phyloP scores from a whole-genome alignment of 164 flowering plant genomes.

The Vitis labrusca region DNA sequence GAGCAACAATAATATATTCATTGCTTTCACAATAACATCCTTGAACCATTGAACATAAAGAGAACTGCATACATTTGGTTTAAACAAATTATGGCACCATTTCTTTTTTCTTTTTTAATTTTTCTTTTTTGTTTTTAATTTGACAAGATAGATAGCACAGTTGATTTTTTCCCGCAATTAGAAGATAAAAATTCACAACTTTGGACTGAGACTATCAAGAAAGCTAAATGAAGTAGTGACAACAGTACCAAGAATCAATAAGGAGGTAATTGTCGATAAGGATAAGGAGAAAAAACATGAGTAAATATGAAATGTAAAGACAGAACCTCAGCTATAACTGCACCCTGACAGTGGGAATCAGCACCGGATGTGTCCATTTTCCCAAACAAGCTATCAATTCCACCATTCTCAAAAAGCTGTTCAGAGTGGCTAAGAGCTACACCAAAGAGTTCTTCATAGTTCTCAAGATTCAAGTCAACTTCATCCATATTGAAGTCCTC shows the following conservation, averaged over 20 bases:
- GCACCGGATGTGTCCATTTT: slow-evolving; percentile 50
- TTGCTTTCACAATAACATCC: too few species aligned
- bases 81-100: too few species aligned
- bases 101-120: too few species aligned
- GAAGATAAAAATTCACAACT: background rate
- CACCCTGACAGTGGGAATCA: slow-evolving; percentile 54
- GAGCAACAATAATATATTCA: too few species aligned
- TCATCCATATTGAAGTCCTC: slow-evolving; percentile 75
- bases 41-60: too few species aligned
- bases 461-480: slow-evolving; percentile 72
- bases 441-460: slow-evolving; percentile 88
- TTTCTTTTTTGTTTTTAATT: too few species aligned
- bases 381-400: slow-evolving; percentile 72
- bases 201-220: background rate
- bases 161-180: too few species aligned
- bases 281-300: background rate
- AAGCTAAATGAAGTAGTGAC: background rate
- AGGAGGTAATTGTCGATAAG: background rate
- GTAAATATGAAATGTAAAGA: background rate
- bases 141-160: too few species aligned
- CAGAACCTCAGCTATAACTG: slow-evolving; percentile 55
- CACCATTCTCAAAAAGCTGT: slow-evolving; percentile 71
- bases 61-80: too few species aligned
- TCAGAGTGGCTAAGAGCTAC: slow-evolving; percentile 54
- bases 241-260: background rate